phyloP scores from a whole-genome alignment of 2,329 filamentous ascomycete genomes.

The Pseudogymnoascus sp. region DNA sequence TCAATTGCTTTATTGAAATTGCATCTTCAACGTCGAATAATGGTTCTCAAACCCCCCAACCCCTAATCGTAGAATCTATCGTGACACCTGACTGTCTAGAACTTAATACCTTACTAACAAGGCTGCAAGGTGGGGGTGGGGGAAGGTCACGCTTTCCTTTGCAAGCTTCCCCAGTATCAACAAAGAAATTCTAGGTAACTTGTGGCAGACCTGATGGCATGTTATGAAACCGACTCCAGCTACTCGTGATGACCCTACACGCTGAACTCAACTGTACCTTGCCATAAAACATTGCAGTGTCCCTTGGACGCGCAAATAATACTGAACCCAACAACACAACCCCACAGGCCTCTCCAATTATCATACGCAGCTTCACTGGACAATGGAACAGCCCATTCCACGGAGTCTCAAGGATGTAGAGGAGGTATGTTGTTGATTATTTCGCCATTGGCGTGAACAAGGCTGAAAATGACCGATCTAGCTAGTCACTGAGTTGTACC shows the following conservation, averaged over 20 bases:
- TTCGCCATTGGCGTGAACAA: not conserved
- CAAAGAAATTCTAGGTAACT: conserved; percentile 5
- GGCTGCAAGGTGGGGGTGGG: conserved; percentile 3
- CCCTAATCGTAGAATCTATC: too few relatives aligned
- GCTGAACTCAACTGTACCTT: not conserved
- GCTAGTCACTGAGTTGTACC: conserved; percentile 43
- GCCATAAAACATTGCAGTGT: not conserved
- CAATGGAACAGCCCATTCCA: conserved; percentile 2
- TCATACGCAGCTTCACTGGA: not conserved
- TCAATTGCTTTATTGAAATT: not conserved
- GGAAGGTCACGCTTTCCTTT: not conserved
- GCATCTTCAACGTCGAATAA: not conserved
- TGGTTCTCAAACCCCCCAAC: not conserved
- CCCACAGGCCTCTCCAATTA: not conserved
- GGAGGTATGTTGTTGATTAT: not conserved
- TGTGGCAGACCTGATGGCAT: not conserved
- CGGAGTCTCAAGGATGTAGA: not conserved
- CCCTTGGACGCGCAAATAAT: not conserved
- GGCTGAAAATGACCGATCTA: conserved; percentile 15
- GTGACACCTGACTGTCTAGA: not conserved
- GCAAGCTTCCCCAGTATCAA: conserved; percentile 6
- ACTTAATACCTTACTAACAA: not conserved
- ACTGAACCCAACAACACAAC: not conserved
- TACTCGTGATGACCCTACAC: conserved; percentile 2
- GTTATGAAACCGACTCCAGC: not conserved